phyloP scores from a whole-genome alignment of 2,329 filamentous ascomycete genomes.

The Cercospora sp. region DNA sequence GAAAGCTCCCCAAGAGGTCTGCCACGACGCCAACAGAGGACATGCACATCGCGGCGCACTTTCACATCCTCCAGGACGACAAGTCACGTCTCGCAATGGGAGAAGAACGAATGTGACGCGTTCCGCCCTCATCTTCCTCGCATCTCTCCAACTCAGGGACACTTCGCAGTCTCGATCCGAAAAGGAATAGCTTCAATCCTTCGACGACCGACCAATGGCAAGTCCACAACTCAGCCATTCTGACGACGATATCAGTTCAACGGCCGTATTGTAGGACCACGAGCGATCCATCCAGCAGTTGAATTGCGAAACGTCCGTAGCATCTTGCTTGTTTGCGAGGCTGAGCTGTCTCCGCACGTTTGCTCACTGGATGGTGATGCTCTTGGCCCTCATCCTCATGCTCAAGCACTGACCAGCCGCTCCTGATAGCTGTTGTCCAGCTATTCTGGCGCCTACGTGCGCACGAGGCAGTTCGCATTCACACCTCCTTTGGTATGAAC shows the following conservation, averaged over 20 bases:
- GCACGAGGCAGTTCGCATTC: not conserved
- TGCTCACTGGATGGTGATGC: not conserved
- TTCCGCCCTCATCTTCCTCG: not conserved
- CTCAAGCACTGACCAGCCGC: not conserved
- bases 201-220: not conserved
- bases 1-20: not conserved
- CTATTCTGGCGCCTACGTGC: not conserved
- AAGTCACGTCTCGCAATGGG: too few species aligned
- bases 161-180: slow-evolving; percentile 8
- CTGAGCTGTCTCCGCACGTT: not conserved
- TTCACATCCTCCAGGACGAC: not conserved
- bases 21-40: not conserved
- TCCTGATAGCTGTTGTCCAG: not conserved
- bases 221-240: not conserved
- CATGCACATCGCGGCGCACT: not conserved
- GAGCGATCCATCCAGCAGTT: not conserved
- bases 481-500: not conserved
- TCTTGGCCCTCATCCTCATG: not conserved
- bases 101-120: not conserved
- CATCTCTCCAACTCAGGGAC: not conserved
- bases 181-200: slow-evolving; percentile 4
- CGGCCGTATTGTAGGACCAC: slow-evolving; percentile 3
- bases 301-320: not conserved
- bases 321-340: not conserved
- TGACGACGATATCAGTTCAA: not conserved